Conservation (phyloP, 495 filamentous ascomycete species). For the Pyronema domesticum region DNA sequence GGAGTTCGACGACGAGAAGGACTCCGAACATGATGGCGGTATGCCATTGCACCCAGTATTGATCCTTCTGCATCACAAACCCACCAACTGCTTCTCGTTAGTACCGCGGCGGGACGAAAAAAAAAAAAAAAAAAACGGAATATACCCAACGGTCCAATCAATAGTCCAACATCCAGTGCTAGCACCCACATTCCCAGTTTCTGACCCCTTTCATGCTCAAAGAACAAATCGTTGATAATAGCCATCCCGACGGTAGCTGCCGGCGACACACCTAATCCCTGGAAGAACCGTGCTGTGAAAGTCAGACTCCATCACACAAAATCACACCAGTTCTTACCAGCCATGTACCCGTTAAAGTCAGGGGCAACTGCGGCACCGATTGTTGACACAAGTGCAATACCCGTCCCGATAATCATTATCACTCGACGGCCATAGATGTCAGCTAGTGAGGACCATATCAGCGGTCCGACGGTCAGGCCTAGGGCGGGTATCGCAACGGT, state of each 20-base stretch:
- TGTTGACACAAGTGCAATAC: slow-evolving; percentile 36
- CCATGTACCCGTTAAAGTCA: slow-evolving; percentile 37
- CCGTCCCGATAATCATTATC: slow-evolving; percentile 38
- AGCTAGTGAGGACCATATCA: slow-evolving; percentile 40
- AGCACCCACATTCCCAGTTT: slow-evolving; percentile 48
- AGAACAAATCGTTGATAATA: slow-evolving; percentile 40
- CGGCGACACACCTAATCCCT: slow-evolving; percentile 43
- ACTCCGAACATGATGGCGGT: slow-evolving; percentile 39
- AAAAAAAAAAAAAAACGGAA: too few species aligned
- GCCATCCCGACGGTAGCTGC: slow-evolving; percentile 43
- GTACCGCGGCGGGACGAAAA: background rate
- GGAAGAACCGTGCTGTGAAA: slow-evolving; percentile 34
- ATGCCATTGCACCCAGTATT: slow-evolving; percentile 42
- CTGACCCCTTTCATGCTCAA: slow-evolving; percentile 41
- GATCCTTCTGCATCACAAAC: slow-evolving; percentile 34
- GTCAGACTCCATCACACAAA: background rate
- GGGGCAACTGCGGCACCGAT: slow-evolving; percentile 34
- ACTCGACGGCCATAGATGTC: slow-evolving; percentile 41
- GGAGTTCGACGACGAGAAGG: slow-evolving; percentile 34
- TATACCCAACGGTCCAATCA: slow-evolving; percentile 36
- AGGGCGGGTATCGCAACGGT: slow-evolving; percentile 45
- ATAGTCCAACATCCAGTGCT: slow-evolving; percentile 37
- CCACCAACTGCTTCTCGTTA: slow-evolving; percentile 33
- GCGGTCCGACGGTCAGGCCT: slow-evolving; percentile 39
- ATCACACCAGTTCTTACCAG: slow-evolving; percentile 6